These are phyloP conservation scores for Arctium lappa DNA, from an alignment of 129 eudicot species.

Conservation along the genomic window DNA sequence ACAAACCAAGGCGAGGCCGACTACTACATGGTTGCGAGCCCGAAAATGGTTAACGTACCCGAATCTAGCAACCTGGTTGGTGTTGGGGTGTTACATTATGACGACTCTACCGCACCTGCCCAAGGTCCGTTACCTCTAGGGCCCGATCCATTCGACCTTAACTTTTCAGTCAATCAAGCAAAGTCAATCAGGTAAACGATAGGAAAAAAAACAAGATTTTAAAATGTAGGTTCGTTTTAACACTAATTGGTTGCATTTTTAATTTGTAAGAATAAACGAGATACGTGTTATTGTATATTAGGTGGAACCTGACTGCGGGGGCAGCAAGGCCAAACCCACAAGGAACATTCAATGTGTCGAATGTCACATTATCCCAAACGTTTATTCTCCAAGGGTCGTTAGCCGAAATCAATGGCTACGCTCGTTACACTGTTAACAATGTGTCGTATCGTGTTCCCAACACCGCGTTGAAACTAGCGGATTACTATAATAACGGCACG, in stretches of 20 bases:
- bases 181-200: constrained; percentile 35
- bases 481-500: constrained; percentile 38
- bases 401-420: constrained; percentile 22
- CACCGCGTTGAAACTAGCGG: constrained; percentile 56
- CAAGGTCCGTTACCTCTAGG: constrained; percentile 38
- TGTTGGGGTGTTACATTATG: constrained; percentile 49
- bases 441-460: constrained; percentile 46
- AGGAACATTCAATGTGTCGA: constrained; percentile 55
- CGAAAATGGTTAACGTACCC: constrained; percentile 33
- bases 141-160: constrained; percentile 38
- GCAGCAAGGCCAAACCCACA: constrained; percentile 72
- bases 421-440: constrained; percentile 45
- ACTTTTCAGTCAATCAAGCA: constrained; percentile 36
- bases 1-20: constrained; percentile 34
- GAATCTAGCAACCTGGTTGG: constrained; percentile 29
- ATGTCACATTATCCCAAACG: constrained; percentile 44
- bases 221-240: background rate
- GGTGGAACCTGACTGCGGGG: constrained; percentile 48
- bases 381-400: constrained; percentile 39
- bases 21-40: constrained; percentile 55
- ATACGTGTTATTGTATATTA: background rate
- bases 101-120: constrained; percentile 27
- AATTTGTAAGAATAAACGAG: background rate
- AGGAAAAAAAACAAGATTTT: background rate
- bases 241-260: background rate